These are phyloP conservation scores for Trichoderma harzianum DNA, from an alignment of 2,329 filamentous ascomycete genomes.

Conservation along the genomic window DNA sequence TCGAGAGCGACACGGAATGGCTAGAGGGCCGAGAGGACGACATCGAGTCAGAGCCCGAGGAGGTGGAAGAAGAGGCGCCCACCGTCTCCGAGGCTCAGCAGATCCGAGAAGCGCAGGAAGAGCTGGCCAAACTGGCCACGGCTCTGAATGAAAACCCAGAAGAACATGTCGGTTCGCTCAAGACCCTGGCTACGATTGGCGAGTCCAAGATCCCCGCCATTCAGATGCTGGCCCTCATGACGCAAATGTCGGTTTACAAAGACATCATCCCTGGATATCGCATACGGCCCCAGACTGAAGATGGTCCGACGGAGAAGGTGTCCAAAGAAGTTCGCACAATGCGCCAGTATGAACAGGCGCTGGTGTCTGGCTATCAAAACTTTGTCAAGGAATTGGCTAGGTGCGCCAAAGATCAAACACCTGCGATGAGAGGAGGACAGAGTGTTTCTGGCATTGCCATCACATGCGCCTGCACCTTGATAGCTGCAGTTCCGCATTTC, in stretches of 20 bases:
- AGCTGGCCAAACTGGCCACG: constrained; percentile 77
- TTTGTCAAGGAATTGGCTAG: constrained; percentile 75
- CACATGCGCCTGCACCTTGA: constrained; percentile 76
- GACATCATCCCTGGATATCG: constrained; percentile 95
- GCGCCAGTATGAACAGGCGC: constrained; percentile 79
- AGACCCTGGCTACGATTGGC: constrained; percentile 70
- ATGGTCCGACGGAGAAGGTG: constrained; percentile 71
- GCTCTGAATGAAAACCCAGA: constrained; percentile 89
- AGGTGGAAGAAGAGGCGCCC: constrained; percentile 48
- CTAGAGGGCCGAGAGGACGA: constrained; percentile 57
- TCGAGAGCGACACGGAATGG: constrained; percentile 60
- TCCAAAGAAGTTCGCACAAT: constrained; percentile 88
- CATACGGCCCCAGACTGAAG: constrained; percentile 77
- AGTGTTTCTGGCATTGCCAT: constrained; percentile 72
- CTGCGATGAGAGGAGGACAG: constrained; percentile 38
- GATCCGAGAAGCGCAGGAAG: constrained; percentile 84
- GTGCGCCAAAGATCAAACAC: constrained; percentile 57
- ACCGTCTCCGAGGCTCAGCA: constrained; percentile 73
- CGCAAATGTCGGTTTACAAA: constrained; percentile 88
- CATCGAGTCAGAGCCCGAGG: constrained; percentile 40
- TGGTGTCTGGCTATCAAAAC: constrained; percentile 78
- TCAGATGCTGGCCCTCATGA: constrained; percentile 79
- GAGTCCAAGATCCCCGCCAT: constrained; percentile 68
- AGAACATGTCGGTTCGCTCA: constrained; percentile 78
- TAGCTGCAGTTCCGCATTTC: constrained; percentile 87